A percentile compares a stretch with the other conserved stretches of the same genome.
phyloP scores from a whole-genome alignment of 345 rosid genomes.

The Dovyalis caffra region DNA sequence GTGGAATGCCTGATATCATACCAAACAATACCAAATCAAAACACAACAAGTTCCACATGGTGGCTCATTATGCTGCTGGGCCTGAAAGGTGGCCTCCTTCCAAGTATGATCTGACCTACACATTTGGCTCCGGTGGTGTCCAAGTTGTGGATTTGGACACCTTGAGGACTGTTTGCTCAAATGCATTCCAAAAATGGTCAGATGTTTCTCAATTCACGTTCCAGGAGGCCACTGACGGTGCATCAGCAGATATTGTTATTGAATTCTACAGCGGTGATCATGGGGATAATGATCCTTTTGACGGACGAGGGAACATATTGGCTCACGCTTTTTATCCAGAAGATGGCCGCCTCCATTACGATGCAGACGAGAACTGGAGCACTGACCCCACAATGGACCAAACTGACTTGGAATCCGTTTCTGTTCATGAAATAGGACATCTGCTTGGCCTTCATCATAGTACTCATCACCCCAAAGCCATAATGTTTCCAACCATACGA shows the following conservation, averaged over 20 bases:
- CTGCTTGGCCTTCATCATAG: slow-evolving; percentile 28
- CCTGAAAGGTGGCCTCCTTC: neutral
- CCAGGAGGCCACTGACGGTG: neutral
- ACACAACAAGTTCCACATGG: neutral
- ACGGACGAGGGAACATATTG: slow-evolving; percentile 2
- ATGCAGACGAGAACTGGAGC: slow-evolving; percentile 29
- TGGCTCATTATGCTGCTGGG: neutral
- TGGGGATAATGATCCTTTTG: slow-evolving; percentile 13
- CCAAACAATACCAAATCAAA: neutral
- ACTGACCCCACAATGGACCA: neutral
- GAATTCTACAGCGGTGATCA: slow-evolving; percentile 14
- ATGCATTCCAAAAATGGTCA: slow-evolving; percentile 10
- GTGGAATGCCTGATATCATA: neutral
- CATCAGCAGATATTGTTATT: slow-evolving; percentile 5
- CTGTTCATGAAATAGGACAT: slow-evolving; percentile 33
- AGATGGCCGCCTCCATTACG: slow-evolving; percentile 20
- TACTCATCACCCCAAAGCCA: slow-evolving; percentile 1
- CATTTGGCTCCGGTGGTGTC: neutral
- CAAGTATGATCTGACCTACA: slow-evolving; percentile 13
- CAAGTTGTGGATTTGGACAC: neutral
- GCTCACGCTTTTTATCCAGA: slow-evolving; percentile 24
- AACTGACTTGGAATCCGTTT: slow-evolving; percentile 30
- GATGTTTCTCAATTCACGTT: slow-evolving; percentile 5
- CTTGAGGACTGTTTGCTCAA: neutral
- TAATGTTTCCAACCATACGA: slow-evolving; percentile 14